phyloP scores from a whole-genome alignment of 495 filamentous ascomycete species.

The Penicillium psychrofluorescens region DNA sequence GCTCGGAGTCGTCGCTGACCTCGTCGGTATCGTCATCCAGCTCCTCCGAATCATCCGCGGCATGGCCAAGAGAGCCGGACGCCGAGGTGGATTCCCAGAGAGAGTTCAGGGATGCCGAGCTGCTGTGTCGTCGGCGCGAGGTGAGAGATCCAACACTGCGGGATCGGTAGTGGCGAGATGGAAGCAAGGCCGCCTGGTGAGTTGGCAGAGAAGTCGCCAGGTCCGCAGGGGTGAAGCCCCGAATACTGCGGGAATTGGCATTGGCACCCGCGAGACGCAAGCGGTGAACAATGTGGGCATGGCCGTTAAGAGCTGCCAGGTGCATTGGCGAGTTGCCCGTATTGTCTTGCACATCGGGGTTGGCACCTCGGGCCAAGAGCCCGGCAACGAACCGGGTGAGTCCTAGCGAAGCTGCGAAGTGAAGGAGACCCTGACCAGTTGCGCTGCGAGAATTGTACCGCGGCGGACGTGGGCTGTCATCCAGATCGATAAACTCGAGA shows the following conservation, averaged over 20 bases:
- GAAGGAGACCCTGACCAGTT: slow-evolving; percentile 75
- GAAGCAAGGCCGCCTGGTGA: slow-evolving; percentile 46
- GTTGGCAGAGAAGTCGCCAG: slow-evolving; percentile 57
- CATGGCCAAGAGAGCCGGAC: slow-evolving; percentile 31
- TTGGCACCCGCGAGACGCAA: slow-evolving; percentile 69
- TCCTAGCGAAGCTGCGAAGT: slow-evolving; percentile 71
- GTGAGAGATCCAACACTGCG: slow-evolving; percentile 50
- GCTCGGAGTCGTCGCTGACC: slow-evolving; percentile 32
- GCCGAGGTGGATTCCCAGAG: slow-evolving; percentile 51
- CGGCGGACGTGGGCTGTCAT: slow-evolving; percentile 60
- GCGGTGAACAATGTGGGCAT: slow-evolving; percentile 66
- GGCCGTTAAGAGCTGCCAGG: slow-evolving; percentile 70
- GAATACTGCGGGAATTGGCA: slow-evolving; percentile 59
- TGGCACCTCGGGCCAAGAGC: slow-evolving; percentile 72
- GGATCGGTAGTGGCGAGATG: slow-evolving; percentile 46
- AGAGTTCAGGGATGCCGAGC: slow-evolving; percentile 56
- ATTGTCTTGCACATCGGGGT: slow-evolving; percentile 66
- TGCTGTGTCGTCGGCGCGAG: slow-evolving; percentile 57
- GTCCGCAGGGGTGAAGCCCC: slow-evolving; percentile 66
- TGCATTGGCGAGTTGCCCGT: slow-evolving; percentile 82
- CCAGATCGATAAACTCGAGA: slow-evolving; percentile 71
- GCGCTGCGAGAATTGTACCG: slow-evolving; percentile 54
- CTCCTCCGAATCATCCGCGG: slow-evolving; percentile 35
- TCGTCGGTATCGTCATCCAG: slow-evolving; percentile 30
- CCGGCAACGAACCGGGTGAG: slow-evolving; percentile 72